phyloP scores from a whole-genome alignment of 139 green algal genomes.

The Auxenochlorella pyrenoidosa region DNA sequence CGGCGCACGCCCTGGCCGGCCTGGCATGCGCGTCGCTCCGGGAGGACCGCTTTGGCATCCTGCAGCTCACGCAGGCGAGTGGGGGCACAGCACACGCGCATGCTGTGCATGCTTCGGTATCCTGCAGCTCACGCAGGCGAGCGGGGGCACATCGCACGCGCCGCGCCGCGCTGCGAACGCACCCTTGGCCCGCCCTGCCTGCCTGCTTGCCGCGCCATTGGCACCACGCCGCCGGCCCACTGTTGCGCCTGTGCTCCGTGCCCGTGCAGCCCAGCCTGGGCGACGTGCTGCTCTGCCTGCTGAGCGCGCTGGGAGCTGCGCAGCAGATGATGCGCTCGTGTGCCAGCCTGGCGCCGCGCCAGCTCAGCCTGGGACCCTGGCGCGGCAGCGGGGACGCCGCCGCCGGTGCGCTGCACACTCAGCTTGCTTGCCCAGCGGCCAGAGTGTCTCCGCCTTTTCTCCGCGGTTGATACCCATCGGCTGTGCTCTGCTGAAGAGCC shows the following conservation, averaged over 20 bases:
- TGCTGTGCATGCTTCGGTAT: not conserved
- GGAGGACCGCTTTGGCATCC: conserved; percentile 47
- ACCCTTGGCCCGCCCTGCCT: not conserved
- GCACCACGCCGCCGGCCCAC: not conserved
- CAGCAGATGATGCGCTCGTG: conserved; percentile 21
- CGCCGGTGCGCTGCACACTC: not conserved
- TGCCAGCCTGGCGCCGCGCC: conserved; percentile 18
- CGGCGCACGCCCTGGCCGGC: conserved; percentile 22
- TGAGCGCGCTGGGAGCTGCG: conserved; percentile 26
- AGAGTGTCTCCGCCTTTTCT: no score
- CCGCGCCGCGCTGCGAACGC: not conserved
- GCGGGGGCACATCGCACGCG: not conserved
- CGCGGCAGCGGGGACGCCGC: conserved; percentile 26
- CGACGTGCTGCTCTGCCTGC: conserved; percentile 43
- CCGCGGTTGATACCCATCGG: no score
- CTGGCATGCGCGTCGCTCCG: conserved; percentile 19
- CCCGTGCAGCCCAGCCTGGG: conserved; percentile 10
- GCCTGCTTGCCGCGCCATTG: not conserved
- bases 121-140: conserved; percentile 32
- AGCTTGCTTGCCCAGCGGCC: not conserved
- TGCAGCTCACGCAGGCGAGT: conserved; percentile 39
- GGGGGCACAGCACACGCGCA: not conserved
- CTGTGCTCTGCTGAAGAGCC: not conserved
- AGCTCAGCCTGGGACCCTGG: conserved; percentile 34
- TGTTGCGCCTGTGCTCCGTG: not conserved